These are phyloP conservation scores for Annulohypoxylon nitens DNA, from an alignment of 495 filamentous ascomycete genomes.

Conservation along the genomic window DNA sequence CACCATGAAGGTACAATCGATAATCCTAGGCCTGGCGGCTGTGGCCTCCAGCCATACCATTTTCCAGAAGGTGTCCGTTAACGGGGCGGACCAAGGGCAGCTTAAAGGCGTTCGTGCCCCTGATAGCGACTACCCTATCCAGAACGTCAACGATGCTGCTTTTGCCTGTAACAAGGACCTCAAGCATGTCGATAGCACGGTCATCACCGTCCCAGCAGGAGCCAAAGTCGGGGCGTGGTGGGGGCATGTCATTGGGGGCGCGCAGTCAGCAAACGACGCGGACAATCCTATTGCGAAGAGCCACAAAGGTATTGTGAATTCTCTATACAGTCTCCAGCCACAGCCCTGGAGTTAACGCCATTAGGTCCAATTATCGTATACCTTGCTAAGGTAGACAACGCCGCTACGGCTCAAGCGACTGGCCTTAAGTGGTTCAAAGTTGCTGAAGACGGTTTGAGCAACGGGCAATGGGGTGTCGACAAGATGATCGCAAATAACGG, in stretches of 20 bases:
- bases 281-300: conserved; percentile 65
- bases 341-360: no score
- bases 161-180: conserved; percentile 57
- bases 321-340: no score
- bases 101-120: conserved; percentile 66
- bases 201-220: conserved; percentile 62
- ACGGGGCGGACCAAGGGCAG: conserved; percentile 66
- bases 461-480: conserved; percentile 60
- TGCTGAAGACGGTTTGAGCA: conserved; percentile 57
- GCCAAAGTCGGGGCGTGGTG: conserved; percentile 64
- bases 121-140: conserved; percentile 57
- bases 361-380: conserved; percentile 63
- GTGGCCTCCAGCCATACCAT: conserved; percentile 41
- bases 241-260: conserved; percentile 64
- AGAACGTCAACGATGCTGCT: conserved; percentile 55
- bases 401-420: conserved; percentile 55
- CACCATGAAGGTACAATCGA: conserved; percentile 43
- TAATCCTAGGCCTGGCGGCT: conserved; percentile 38
- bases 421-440: conserved; percentile 62
- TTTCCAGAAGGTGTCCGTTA: conserved; percentile 65
- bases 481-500: conserved; percentile 58
- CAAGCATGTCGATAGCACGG: conserved; percentile 53
- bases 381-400: conserved; percentile 63
- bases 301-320: conserved; percentile 57
- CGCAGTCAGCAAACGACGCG: conserved; percentile 57